Base-by-base conservation (phyloP, 1,139 yeast species). In the Geotrichum australiense region DNA sequence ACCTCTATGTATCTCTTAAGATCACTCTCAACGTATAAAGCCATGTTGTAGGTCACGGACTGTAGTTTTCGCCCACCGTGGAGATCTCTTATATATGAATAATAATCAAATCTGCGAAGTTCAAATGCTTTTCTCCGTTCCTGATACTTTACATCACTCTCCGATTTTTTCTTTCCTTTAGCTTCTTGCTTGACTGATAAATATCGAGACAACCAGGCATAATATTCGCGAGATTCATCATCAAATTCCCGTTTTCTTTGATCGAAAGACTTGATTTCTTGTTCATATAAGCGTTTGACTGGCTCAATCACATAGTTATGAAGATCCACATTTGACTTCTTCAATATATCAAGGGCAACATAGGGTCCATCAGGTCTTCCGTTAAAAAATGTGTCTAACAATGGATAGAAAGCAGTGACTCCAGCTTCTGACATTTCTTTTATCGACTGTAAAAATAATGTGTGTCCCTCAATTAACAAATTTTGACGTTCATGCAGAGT, bases 191-290 rank as follows among this genome's bases (percentile, higher is more conserved):
- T 85, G 50, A 78, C 77, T 6, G 85, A 69, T 35, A 82, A 62
- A 50, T 80, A 78, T 48, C 81, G 74, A 39, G 81, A 74, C 32
- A 81, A 63, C 87, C 91, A 83, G 29, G 74, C 73, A 56, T 85
- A 84, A 57, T 75, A 85, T 42, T 80, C 86, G 47, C 78, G 74
- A 1, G 87, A 76, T 47, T 77, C 81, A 40, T 74, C 81, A 53
- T 83, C 93, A 59, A 83, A 83, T 33, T 69, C 73, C 43, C 76
- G 73, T 53, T 71, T 73, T 38, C 68, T 61, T 19, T 54, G 46
- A 35, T 69, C 72, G 41, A 65, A 65, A 6, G 60, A 47, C 51
- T 68, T 66, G 50, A 68, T 54, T 41, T 64, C 66, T 51, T 58
- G 54, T 45, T 74, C 71, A 52, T 68, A 65, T 40, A 65, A 50